A percentile compares a stretch with the other conserved stretches of the same genome.
Conservation (phyloP, 768 basidiomycete species). For the Podaxis sp. region DNA sequence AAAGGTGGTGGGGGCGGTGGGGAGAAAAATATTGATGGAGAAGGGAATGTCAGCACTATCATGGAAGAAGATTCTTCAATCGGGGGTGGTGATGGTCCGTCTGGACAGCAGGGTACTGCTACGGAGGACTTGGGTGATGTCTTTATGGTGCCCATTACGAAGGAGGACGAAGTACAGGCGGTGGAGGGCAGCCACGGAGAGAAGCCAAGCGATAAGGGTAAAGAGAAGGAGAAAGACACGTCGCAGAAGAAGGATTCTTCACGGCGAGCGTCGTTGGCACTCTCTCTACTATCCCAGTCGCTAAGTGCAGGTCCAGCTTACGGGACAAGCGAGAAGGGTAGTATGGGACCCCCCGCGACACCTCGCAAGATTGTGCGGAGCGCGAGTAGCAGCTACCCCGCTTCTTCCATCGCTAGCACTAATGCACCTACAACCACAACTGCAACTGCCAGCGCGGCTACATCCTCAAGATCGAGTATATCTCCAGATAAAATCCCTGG, state of each 20-base stretch:
- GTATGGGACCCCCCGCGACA: constrained; percentile 47
- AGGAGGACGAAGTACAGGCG: constrained; percentile 10
- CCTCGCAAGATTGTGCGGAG: constrained; percentile 36
- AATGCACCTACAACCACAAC: constrained; percentile 17
- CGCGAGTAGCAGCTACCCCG: constrained; percentile 33
- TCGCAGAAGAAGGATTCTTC: constrained; percentile 35
- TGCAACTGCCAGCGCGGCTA: constrained; percentile 9
- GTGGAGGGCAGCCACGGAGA: constrained; percentile 12
- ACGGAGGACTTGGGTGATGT: constrained; percentile 12
- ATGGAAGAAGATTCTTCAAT: constrained; percentile 13
- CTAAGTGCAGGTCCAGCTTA: constrained; percentile 43
- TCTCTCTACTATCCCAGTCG: constrained; percentile 62
- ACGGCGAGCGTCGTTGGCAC: constrained; percentile 50
- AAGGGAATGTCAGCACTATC: constrained; percentile 14
- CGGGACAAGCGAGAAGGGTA: constrained; percentile 24
- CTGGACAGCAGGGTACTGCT: constrained; percentile 3
- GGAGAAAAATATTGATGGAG: constrained; percentile 16
- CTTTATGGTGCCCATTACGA: constrained; percentile 14
- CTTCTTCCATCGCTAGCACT: constrained; percentile 18
- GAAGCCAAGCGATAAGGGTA: constrained; percentile 4
- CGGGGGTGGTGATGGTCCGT: not conserved
- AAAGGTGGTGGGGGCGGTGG: constrained; percentile 29
- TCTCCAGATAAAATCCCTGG: constrained; percentile 1
- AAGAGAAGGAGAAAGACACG: constrained; percentile 32
- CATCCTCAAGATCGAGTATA: not conserved